Conservation (phyloP, 2,329 filamentous ascomycete genomes). For the Monilinia fructigena region DNA sequence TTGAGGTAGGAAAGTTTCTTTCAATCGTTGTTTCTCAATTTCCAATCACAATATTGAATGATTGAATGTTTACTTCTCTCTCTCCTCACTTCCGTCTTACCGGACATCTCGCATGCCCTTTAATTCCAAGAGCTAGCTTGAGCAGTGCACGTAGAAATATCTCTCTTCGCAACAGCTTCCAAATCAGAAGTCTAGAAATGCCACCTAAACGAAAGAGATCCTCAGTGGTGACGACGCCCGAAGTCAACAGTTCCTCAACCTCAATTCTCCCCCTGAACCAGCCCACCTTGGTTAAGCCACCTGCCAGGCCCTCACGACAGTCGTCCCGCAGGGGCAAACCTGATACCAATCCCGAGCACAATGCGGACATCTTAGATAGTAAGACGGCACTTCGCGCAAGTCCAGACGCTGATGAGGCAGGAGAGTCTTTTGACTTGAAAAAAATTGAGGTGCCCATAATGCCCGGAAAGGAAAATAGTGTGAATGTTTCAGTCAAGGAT, state of each 20-base stretch:
- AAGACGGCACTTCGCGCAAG: conserved; percentile 38
- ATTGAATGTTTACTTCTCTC: conserved; percentile 17
- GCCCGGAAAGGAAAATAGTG: conserved; percentile 23
- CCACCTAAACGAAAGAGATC: conserved; percentile 38
- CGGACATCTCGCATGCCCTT: background rate
- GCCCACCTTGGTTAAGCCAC: conserved; percentile 20
- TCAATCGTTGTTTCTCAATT: background rate
- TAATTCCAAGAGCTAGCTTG: background rate
- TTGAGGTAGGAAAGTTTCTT: background rate
- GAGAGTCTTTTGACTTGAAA: conserved; percentile 33
- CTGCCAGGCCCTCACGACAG: conserved; percentile 29
- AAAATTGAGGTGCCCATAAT: conserved; percentile 24
- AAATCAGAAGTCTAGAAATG: conserved; percentile 26
- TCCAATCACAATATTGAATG: background rate
- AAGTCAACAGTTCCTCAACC: background rate
- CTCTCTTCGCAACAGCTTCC: background rate
- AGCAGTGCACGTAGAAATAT: background rate
- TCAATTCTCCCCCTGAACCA: conserved; percentile 25
- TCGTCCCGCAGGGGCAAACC: conserved; percentile 31
- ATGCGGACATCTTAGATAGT: conserved; percentile 38
- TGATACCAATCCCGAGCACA: conserved; percentile 38
- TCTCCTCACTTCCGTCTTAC: conserved; percentile 9
- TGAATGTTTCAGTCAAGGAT: conserved; percentile 22
- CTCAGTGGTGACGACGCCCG: conserved; percentile 21
- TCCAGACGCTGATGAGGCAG: conserved; percentile 37